Base-by-base conservation (phyloP, 2,329 filamentous ascomycete genomes). In the Fusarium sp. region DNA sequence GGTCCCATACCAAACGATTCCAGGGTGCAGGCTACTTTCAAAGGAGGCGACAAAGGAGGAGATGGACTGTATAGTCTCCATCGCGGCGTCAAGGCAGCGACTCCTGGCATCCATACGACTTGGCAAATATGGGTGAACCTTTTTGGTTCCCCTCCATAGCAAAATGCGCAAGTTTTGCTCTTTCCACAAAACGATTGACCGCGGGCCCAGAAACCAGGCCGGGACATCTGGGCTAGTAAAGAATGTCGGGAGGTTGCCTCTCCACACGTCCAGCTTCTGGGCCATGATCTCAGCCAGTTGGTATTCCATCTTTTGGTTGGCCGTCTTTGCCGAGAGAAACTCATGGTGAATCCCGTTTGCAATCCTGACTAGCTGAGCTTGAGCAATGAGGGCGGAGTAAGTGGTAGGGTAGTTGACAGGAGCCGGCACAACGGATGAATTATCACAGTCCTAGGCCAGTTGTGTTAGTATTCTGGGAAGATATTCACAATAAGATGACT, bases 91-190 rank as follows among this genome's bases (percentile, higher is more conserved):
- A 24, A 85, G 76, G 62, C 84, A 86, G n/a, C 82, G 77, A 14
- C 80, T 77, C 4, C 82, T 81, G 6, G 79, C 77, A 6, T 64
- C 61, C 10, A 72, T 69, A 11, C 73, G 80, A 24, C 58, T 67
- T 2, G 57, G 59, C 2, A 69, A 33, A 24, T 80, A 82, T 8
- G 82, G 80, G 27, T 85, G 81, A 16, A 81, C 81, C 3, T 81
- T 77, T 24, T 84, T 79, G 59, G 82, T 79, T 5, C 80, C 80
- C 9, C 81, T 71, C 80, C 80, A 86, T 50, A 86, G 81, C 11
- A 86, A 81, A 64, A 86, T 84, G 2, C 84, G 80, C 5, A 86
- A 80, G 58, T 86, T 86, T 20, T 82, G 80, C 54, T 83, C 82
- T 52, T 85, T 82, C 83, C 84, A 86, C 27, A 82, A 76, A 6